These are phyloP conservation scores for Flaveria trinervia DNA, from an alignment of 129 eudicot genomes.

Conservation along the genomic window DNA sequence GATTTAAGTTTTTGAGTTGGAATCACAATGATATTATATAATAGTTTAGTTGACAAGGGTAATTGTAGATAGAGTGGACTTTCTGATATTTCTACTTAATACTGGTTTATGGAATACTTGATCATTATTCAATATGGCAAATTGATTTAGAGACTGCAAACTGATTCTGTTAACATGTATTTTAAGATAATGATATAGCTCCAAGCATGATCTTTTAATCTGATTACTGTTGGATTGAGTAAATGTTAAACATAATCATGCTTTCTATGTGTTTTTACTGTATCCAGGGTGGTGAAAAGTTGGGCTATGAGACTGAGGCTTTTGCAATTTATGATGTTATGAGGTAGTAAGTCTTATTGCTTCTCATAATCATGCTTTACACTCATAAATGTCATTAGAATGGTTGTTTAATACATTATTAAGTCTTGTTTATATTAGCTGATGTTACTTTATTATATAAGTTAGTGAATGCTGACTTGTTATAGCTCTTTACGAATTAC, in stretches of 20 bases:
- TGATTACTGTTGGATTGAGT: constrained; percentile 4
- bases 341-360: constrained; percentile 47
- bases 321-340: constrained; percentile 82
- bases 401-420: constrained; percentile 20
- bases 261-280: constrained; percentile 12
- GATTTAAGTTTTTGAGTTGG: background rate
- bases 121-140: background rate
- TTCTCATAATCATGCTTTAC: constrained; percentile 17
- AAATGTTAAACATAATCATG: background rate
- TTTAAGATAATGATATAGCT: background rate
- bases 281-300: constrained; percentile 68
- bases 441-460: background rate
- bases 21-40: background rate
- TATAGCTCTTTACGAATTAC: background rate
- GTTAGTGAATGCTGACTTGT: constrained; percentile 3
- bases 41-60: background rate
- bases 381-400: constrained; percentile 1
- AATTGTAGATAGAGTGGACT: background rate
- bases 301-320: constrained; percentile 92
- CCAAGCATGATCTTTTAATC: background rate
- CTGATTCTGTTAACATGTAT: background rate
- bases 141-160: background rate
- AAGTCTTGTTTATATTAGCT: background rate
- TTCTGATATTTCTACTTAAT: background rate
- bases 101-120: background rate